phyloP scores from a whole-genome alignment of 768 basidiomycete species.

The Russula abietina region DNA sequence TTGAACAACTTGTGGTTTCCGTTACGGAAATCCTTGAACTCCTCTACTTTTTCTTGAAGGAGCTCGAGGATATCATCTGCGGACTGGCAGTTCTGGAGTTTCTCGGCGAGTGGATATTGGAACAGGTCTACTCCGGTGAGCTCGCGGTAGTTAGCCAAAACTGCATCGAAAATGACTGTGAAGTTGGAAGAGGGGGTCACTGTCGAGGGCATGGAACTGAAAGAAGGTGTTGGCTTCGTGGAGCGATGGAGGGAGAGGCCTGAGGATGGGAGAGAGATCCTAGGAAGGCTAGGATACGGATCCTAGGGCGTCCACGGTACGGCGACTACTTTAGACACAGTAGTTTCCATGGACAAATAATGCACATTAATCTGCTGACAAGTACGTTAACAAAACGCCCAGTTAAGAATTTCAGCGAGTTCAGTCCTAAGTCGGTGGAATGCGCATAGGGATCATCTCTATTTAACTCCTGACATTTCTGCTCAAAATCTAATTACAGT shows the following conservation, averaged over 20 bases:
- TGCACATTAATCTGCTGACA: no score
- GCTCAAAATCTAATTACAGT: no score
- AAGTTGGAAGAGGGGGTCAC: background rate
- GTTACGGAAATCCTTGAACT: background rate
- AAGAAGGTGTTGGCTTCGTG: background rate
- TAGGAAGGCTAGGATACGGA: no score
- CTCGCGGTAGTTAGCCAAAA: background rate
- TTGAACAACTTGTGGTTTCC: background rate
- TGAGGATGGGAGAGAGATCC: no score
- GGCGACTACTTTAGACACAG: no score
- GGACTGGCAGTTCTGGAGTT: background rate
- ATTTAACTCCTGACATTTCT: no score
- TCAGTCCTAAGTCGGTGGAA: no score
- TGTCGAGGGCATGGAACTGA: background rate
- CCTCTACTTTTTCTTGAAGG: background rate
- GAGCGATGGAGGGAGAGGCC: background rate
- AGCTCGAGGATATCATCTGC: background rate
- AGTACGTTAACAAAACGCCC: no score
- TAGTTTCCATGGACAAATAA: no score
- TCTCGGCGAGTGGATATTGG: background rate
- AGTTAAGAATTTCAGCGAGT: no score
- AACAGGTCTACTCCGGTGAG: background rate
- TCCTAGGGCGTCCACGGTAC: no score
- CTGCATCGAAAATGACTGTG: background rate
- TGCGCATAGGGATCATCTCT: no score